Evolutionary conservation across 2,329 filamentous ascomycete species (phyloP).

Genomic region (Shiraia bambusicola): DNA sequence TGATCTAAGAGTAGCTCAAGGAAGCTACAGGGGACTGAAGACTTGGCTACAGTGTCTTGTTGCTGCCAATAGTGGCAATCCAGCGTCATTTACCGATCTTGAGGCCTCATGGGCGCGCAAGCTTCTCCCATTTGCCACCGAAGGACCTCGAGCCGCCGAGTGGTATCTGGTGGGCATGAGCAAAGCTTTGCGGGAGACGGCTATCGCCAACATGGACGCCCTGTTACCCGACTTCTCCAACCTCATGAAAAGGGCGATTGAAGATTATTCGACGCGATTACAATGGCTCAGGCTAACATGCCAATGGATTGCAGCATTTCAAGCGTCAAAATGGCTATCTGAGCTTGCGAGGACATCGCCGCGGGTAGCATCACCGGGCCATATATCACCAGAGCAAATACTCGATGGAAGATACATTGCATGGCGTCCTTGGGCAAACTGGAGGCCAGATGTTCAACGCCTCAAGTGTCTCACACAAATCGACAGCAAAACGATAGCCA

Average conservation of each 20-base stretch:
- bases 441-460: conserved; percentile 27
- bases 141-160: conserved; percentile 25
- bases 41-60: conserved; percentile 33
- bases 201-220: conserved; percentile 16
- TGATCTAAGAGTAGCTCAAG: conserved; percentile 27
- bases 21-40: conserved; percentile 32
- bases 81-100: conserved; percentile 23
- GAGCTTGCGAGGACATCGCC: conserved; percentile 11
- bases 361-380: conserved; percentile 8
- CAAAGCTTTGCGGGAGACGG: conserved; percentile 12
- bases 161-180: conserved; percentile 29
- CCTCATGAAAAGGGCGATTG: conserved; percentile 21
- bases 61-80: conserved; percentile 29
- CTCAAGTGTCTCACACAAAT: conserved; percentile 16
- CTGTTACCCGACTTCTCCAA: conserved; percentile 25
- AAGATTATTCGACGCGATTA: conserved; percentile 24
- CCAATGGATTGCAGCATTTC: conserved; percentile 26
- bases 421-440: conserved; percentile 36
- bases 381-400: conserved; percentile 21
- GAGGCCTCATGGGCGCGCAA: conserved; percentile 32
- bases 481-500: conserved; percentile 11
- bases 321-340: conserved; percentile 26
- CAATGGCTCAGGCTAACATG: conserved; percentile 28
- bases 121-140: conserved; percentile 27
- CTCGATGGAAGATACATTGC: conserved; percentile 27